These are phyloP conservation scores for Paraphysoderma sedebokerense DNA, from an alignment of 371 early-diverging fungal genomes.

Conservation along the genomic window DNA sequence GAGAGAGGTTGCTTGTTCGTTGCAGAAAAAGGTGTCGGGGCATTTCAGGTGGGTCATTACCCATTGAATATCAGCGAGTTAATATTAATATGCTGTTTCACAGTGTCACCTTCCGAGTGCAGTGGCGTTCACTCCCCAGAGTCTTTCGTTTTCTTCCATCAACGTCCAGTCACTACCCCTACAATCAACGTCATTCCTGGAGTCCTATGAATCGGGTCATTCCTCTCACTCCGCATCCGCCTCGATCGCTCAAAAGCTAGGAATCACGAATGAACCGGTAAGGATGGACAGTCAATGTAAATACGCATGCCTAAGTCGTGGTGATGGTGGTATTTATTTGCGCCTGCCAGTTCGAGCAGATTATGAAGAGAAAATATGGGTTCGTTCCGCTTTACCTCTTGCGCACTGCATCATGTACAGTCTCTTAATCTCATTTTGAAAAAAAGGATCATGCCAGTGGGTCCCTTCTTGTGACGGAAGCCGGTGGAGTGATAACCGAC, in stretches of 20 bases:
- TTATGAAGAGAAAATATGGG: constrained; percentile 95
- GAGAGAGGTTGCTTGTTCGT: constrained; percentile 59
- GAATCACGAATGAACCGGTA: constrained; percentile 52
- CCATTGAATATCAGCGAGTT: too few species aligned
- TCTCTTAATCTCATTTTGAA: neutral
- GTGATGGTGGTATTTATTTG: constrained; percentile 82
- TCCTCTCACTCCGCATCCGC: constrained; percentile 62
- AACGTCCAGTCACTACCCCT: neutral
- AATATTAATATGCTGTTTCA: too few species aligned
- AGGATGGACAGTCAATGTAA: constrained; percentile 95
- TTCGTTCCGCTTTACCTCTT: constrained; percentile 10
- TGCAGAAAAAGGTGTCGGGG: too few species aligned
- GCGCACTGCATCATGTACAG: neutral
- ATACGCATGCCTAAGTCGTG: constrained; percentile 69
- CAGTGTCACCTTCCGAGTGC: neutral
- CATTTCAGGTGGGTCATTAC: too few species aligned
- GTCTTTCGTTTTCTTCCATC: neutral
- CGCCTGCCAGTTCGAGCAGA: constrained; percentile 56
- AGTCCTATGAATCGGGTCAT: constrained; percentile 33
- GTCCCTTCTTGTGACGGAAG: constrained; percentile 67
- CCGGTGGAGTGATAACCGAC: constrained; percentile 86
- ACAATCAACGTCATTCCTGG: neutral
- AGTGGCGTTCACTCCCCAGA: neutral
- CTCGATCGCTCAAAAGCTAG: constrained; percentile 51
- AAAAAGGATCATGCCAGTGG: constrained; percentile 90